A percentile compares a stretch with the other conserved stretches of the same genome.
These are phyloP conservation scores for Clitopilus hobsonii DNA, from an alignment of 768 basidiomycete species.

Conservation along the genomic window DNA sequence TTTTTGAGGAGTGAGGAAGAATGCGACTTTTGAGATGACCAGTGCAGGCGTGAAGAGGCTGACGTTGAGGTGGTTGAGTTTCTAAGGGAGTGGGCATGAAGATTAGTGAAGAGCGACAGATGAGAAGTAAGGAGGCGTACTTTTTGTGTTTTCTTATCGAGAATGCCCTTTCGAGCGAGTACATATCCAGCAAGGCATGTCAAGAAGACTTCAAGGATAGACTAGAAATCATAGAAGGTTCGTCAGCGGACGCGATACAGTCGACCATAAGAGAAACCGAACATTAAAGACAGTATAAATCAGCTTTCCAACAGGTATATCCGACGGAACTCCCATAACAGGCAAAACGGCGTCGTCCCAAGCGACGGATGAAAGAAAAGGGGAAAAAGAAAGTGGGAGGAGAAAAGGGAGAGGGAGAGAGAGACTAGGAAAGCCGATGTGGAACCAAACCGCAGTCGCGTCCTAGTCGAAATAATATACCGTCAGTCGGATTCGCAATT, in stretches of 20 bases:
- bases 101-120: not conserved
- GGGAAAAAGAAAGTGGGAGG: not conserved
- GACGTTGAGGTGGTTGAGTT: conserved; percentile 79
- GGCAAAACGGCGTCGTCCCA: no score
- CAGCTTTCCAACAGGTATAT: conserved; percentile 34
- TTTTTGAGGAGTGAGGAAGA: conserved; percentile 66
- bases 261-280: conserved; percentile 12
- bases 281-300: conserved; percentile 59
- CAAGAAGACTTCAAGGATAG: conserved; percentile 85
- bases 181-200: conserved; percentile 81
- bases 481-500: not conserved
- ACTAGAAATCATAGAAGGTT: conserved; percentile 36
- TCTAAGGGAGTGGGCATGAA: conserved; percentile 30
- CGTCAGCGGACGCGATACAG: conserved; percentile 3
- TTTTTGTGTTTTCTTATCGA: conserved; percentile 89
- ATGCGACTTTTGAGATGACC: conserved; percentile 93
- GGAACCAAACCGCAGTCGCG: no score
- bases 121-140: conserved; percentile 26
- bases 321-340: not conserved
- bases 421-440: no score
- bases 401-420: no score
- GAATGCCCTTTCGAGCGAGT: conserved; percentile 72
- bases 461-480: not conserved
- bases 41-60: conserved; percentile 87
- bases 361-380: not conserved